A percentile compares a stretch with the other conserved stretches of the same genome.
Evolutionary conservation across 495 filamentous ascomycete species (phyloP).

Genomic region (Lophiotrema nucula): DNA sequence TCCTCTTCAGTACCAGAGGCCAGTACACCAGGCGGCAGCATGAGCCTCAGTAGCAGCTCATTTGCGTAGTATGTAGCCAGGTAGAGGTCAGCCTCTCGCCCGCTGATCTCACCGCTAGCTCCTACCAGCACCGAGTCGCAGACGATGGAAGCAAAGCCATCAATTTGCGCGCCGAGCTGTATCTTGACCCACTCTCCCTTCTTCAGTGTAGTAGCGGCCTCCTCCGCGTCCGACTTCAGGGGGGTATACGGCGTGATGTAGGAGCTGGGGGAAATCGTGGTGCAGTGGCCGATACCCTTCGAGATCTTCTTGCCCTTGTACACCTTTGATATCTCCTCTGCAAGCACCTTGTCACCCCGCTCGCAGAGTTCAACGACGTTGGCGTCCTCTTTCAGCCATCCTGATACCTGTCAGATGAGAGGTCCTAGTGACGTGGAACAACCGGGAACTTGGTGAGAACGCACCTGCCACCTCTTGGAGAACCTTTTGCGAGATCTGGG

Average conservation of each 20-base stretch:
- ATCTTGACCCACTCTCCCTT: constrained; percentile 87
- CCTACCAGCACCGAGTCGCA: constrained; percentile 84
- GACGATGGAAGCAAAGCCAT: constrained; percentile 94
- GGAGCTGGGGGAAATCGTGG: constrained; percentile 89
- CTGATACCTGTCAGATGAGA: constrained; percentile 43
- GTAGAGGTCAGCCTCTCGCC: constrained; percentile 79
- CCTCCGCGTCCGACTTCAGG: constrained; percentile 76
- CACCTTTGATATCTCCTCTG: constrained; percentile 90
- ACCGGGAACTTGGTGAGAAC: constrained; percentile 18
- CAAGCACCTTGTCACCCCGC: constrained; percentile 90
- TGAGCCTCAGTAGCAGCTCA: constrained; percentile 85
- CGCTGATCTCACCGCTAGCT: constrained; percentile 60
- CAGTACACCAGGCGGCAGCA: constrained; percentile 83
- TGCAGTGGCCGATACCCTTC: constrained; percentile 93
- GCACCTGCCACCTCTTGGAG: constrained; percentile 75
- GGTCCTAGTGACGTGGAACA: not conserved
- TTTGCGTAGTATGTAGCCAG: constrained; percentile 93
- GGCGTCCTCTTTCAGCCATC: constrained; percentile 76
- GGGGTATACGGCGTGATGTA: constrained; percentile 98
- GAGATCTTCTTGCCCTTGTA: constrained; percentile 96
- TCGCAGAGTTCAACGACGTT: constrained; percentile 93
- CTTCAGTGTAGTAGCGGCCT: constrained; percentile 76
- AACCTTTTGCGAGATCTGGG: constrained; percentile 89
- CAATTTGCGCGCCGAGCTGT: constrained; percentile 95
- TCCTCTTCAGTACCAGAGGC: constrained; percentile 86